Conservation (phyloP, 164 flowering plant genomes). For the Vitis riparia region DNA sequence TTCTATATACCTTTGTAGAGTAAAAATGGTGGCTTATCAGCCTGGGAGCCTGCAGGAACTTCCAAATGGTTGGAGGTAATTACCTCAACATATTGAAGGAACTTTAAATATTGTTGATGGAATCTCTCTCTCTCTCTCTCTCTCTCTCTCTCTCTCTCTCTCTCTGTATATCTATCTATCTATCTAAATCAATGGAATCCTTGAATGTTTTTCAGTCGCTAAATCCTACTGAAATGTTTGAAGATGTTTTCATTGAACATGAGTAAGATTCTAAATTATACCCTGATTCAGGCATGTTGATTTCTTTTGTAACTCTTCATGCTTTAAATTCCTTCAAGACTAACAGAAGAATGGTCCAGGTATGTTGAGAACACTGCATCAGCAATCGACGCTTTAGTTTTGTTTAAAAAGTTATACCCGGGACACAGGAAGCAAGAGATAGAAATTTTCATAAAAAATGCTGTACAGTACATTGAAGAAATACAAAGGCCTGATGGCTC, state of each 20-base stretch:
- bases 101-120: no score
- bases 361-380: conserved; percentile 45
- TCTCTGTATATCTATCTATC: no score
- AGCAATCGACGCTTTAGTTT: conserved; percentile 32
- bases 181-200: no score
- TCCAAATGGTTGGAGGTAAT: conserved; percentile 41
- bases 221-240: conserved; percentile 39
- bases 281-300: no score
- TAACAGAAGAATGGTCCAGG: not conserved
- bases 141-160: no score
- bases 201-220: conserved; percentile 21
- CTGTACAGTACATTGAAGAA: conserved; percentile 24
- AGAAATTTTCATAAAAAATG: conserved; percentile 20
- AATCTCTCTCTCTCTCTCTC: no score
- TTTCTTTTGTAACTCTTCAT: no score
- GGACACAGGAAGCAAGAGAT: conserved; percentile 50
- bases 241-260: conserved; percentile 34
- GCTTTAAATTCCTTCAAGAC: not conserved
- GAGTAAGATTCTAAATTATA: conserved; percentile 14
- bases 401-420: conserved; percentile 41
- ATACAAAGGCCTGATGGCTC: conserved; percentile 44
- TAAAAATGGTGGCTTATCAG: conserved; percentile 39
- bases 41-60: conserved; percentile 45
- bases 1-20: conserved; percentile 13
- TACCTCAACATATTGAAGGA: not conserved